Evolutionary conservation across 1,284 basidiomycete genomes (phyloP).

Genomic region (Clitocybe nebularis): DNA sequence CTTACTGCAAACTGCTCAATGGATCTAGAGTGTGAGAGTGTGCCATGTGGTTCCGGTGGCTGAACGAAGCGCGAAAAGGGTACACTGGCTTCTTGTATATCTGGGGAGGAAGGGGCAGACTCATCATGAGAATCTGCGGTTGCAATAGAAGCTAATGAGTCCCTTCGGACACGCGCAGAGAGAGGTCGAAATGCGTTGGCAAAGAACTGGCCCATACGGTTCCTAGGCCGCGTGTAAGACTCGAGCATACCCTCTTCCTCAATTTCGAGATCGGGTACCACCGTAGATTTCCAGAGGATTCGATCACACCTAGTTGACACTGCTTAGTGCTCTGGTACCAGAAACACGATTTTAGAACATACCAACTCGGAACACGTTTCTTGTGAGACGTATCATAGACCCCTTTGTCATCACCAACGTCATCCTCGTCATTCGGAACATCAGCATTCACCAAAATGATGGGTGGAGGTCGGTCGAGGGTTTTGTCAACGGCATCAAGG

Average conservation of each 20-base stretch:
- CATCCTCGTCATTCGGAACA: slow-evolving; percentile 29
- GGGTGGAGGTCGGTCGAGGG: slow-evolving; percentile 33
- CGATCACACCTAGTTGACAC: slow-evolving; percentile 68
- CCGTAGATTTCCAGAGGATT: slow-evolving; percentile 73
- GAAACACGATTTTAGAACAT: too few species aligned
- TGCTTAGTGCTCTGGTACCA: too few species aligned
- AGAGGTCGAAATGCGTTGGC: slow-evolving; percentile 51
- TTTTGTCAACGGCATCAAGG: slow-evolving; percentile 21
- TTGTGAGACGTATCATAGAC: slow-evolving; percentile 78
- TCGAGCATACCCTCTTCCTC: slow-evolving; percentile 31
- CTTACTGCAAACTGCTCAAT: slow-evolving; percentile 16
- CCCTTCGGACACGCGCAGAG: slow-evolving; percentile 36
- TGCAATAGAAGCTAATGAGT: slow-evolving; percentile 34
- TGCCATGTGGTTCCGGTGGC: slow-evolving; percentile 9
- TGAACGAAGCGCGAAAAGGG: slow-evolving; percentile 26
- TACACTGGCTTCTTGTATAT: slow-evolving; percentile 16
- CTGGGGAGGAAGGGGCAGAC: slow-evolving; percentile 14
- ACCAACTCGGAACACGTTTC: slow-evolving; percentile 81
- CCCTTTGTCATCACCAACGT: slow-evolving; percentile 46
- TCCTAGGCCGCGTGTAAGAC: slow-evolving; percentile 31
- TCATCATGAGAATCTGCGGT: slow-evolving; percentile 13
- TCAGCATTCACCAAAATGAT: slow-evolving; percentile 36
- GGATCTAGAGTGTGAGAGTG: slow-evolving; percentile 16
- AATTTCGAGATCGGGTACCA: slow-evolving; percentile 41
- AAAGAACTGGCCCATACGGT: slow-evolving; percentile 49